Evolutionary conservation across 2,329 filamentous ascomycete species (phyloP).

Genomic region (Allantophomopsis lycopodina): DNA sequence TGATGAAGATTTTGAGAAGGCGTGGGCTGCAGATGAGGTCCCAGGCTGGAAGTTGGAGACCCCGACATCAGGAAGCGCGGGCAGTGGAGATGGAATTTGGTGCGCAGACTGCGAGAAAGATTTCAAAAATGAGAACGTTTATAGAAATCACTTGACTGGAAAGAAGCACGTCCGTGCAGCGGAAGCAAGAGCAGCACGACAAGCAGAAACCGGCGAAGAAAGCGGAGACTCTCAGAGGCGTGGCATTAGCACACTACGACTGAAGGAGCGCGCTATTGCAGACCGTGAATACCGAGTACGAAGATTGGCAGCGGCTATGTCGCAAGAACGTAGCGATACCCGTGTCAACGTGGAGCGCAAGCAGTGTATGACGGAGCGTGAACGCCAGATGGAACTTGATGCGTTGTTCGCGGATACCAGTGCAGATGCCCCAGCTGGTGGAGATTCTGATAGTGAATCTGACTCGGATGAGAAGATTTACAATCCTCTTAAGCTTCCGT

Average conservation of each 20-base stretch:
- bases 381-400: conserved; percentile 86
- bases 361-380: conserved; percentile 93
- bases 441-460: conserved; percentile 52
- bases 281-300: conserved; percentile 77
- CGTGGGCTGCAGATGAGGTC: conserved; percentile 71
- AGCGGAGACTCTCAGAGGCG: conserved; percentile 14
- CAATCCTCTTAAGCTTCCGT: conserved; percentile 88
- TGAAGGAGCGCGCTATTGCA: conserved; percentile 85
- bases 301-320: conserved; percentile 69
- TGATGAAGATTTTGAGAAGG: conserved; percentile 70
- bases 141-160: conserved; percentile 75
- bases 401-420: conserved; percentile 57
- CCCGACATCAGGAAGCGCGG: conserved; percentile 7
- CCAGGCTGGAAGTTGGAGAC: conserved; percentile 60
- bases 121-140: conserved; percentile 91
- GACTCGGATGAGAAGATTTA: conserved; percentile 79
- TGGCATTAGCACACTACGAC: conserved; percentile 23
- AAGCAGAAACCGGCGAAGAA: conserved; percentile 21
- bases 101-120: conserved; percentile 88
- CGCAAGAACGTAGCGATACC: conserved; percentile 77
- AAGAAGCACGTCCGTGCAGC: conserved; percentile 88
- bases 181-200: conserved; percentile 42
- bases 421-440: conserved; percentile 20
- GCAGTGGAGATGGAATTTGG: conserved; percentile 58
- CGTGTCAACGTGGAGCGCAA: conserved; percentile 90